Conservation (phyloP, 176 grass and related monocot genomes). For the Cenchrus fungigraminus region DNA sequence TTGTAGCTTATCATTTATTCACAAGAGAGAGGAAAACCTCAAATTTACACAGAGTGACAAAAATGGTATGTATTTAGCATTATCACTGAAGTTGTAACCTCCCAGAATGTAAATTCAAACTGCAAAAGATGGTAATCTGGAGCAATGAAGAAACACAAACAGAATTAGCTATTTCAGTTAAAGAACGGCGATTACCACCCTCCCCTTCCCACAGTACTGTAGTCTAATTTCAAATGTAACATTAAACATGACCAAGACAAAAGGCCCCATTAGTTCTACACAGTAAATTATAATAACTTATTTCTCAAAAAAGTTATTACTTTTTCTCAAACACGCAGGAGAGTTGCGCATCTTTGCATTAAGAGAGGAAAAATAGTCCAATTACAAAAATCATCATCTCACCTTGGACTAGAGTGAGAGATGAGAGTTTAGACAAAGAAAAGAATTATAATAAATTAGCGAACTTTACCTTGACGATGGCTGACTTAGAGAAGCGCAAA, state of each 20-base stretch:
- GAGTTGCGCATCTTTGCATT: too few species aligned
- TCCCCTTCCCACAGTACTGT: not conserved
- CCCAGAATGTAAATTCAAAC: not conserved
- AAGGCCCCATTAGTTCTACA: not conserved
- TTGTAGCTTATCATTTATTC: slow-evolving; percentile 35
- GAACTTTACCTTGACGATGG: slow-evolving; percentile 70
- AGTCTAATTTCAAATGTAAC: slow-evolving; percentile 12
- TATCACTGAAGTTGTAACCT: not conserved
- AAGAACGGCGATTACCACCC: not conserved
- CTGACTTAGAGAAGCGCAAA: slow-evolving; percentile 73
- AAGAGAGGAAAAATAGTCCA: too few species aligned
- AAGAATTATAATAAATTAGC: slow-evolving; percentile 8
- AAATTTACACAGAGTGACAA: not conserved
- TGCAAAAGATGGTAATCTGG: slow-evolving; percentile 12
- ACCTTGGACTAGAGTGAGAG: too few species aligned
- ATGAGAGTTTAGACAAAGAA: too few species aligned
- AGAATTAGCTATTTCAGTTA: slow-evolving; percentile 13
- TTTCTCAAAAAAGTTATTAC: too few species aligned
- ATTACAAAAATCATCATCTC: too few species aligned
- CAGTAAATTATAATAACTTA: too few species aligned
- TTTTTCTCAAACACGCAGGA: too few species aligned
- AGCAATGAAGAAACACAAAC: slow-evolving; percentile 1
- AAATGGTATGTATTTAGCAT: slow-evolving; percentile 24
- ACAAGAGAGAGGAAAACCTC: slow-evolving; percentile 12
- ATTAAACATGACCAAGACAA: not conserved